Conservation (phyloP, 1,284 basidiomycete genomes). For the Sphaerobolus stellatus region DNA sequence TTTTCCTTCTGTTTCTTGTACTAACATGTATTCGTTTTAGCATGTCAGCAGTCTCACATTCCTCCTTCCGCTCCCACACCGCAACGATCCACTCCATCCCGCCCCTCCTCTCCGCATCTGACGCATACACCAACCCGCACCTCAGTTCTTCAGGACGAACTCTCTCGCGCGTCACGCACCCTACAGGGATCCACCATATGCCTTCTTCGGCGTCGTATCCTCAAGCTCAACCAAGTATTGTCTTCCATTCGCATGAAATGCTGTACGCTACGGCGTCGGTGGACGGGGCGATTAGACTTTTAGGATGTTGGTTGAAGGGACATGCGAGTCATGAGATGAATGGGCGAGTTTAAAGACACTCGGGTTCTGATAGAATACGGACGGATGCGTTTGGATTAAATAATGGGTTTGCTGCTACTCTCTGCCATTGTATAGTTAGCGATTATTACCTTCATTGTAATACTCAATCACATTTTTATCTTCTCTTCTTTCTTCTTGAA, state of each 20-base stretch:
- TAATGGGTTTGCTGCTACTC: too few species aligned
- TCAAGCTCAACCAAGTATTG: slow-evolving; percentile 57
- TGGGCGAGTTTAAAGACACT: too few species aligned
- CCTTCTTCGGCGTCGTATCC: slow-evolving; percentile 52
- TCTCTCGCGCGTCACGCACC: slow-evolving; percentile 25
- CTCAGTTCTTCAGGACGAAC: too few species aligned
- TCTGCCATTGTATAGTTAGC: too few species aligned
- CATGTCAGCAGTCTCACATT: slow-evolving; percentile 57
- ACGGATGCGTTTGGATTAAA: too few species aligned
- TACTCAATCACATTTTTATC: too few species aligned
- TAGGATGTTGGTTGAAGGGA: slow-evolving; percentile 19
- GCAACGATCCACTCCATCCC: slow-evolving; percentile 56
- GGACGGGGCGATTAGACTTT: slow-evolving; percentile 52
- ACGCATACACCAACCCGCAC: slow-evolving; percentile 17
- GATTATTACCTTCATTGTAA: too few species aligned
- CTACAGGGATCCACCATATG: slow-evolving; percentile 43
- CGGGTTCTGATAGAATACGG: too few species aligned
- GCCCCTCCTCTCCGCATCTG: slow-evolving; percentile 16
- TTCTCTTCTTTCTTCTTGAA: too few species aligned
- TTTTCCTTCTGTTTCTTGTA: slow-evolving; percentile 8
- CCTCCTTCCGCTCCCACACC: slow-evolving; percentile 64
- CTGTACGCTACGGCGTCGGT: slow-evolving; percentile 69
- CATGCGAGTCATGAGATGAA: too few species aligned
- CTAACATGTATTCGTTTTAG: slow-evolving; percentile 36
- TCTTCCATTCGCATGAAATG: slow-evolving; percentile 82